Conservation (phyloP, 1,284 basidiomycete genomes). For the Apiotrichum veenhuisii region DNA sequence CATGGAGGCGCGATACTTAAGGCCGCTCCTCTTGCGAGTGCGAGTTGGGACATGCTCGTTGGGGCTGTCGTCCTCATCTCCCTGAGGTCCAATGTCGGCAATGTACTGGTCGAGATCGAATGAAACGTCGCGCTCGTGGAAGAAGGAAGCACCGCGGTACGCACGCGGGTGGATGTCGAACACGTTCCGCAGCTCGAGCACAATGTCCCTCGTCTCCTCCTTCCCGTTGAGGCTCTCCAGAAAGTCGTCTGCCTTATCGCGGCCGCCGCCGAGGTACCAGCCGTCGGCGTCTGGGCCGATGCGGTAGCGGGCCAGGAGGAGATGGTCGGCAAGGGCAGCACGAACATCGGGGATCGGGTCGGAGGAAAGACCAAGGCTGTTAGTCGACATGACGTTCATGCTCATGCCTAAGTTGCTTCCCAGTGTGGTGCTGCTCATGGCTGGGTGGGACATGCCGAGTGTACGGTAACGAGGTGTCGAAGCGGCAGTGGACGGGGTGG, state of each 20-base stretch:
- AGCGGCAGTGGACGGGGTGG: not conserved
- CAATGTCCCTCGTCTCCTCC: constrained; percentile 3
- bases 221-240: constrained; percentile 16
- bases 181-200: constrained; percentile 6
- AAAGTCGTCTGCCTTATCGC: constrained; percentile 18
- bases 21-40: not conserved
- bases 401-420: not conserved
- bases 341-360: constrained; percentile 10
- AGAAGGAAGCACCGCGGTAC: not conserved
- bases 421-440: not conserved
- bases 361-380: constrained; percentile 7
- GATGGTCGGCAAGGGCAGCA: constrained; percentile 20
- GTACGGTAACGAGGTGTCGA: not conserved
- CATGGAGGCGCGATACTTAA: not conserved
- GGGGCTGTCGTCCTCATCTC: not conserved
- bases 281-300: constrained; percentile 22
- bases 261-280: constrained; percentile 36
- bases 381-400: not conserved
- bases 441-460: not conserved
- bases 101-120: constrained; percentile 41
- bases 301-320: constrained; percentile 30
- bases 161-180: not conserved
- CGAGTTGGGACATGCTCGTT: not conserved
- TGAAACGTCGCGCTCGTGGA: constrained; percentile 22
- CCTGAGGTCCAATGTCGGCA: constrained; percentile 19